Conservation (phyloP, 495 filamentous ascomycete species). For the Mytilinidion resinicola region DNA sequence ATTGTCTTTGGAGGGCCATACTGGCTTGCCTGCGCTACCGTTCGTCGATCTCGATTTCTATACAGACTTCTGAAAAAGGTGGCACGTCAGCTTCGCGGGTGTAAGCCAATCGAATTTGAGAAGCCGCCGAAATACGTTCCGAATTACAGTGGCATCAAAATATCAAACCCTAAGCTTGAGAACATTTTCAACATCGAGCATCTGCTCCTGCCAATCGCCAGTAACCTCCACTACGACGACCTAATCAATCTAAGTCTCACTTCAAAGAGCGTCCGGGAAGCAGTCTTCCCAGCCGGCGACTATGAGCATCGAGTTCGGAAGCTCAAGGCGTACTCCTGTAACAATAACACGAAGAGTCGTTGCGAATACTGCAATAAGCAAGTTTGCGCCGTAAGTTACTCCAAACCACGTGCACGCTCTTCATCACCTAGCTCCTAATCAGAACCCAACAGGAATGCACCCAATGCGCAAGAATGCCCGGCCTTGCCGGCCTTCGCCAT, state of each 20-base stretch:
- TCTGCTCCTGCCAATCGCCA: slow-evolving; percentile 11
- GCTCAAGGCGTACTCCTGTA: slow-evolving; percentile 11
- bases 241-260: slow-evolving; percentile 20
- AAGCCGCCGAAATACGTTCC: slow-evolving; percentile 8
- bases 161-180: slow-evolving; percentile 9
- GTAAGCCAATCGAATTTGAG: slow-evolving; percentile 4
- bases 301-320: slow-evolving; percentile 14
- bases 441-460: slow-evolving; percentile 9
- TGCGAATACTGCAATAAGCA: slow-evolving; percentile 26
- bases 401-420: neutral
- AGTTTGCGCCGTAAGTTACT: slow-evolving; percentile 19
- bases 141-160: slow-evolving; percentile 1
- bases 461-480: neutral
- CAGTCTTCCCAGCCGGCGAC: slow-evolving; percentile 17
- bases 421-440: neutral
- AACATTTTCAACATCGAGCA: slow-evolving; percentile 23
- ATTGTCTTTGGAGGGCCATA: slow-evolving; percentile 1
- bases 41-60: slow-evolving; percentile 7
- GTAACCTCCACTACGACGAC: slow-evolving; percentile 19
- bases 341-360: slow-evolving; percentile 1
- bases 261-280: slow-evolving; percentile 16
- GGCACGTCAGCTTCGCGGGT: neutral
- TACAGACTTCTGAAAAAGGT: slow-evolving; percentile 8
- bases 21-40: neutral
- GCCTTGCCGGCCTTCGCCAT: slow-evolving; percentile 14